Percentiles rank a stretch among this genome's conserved stretches.
Evolutionary conservation across 805 yeast genomes (phyloP).

Genomic region (Candida namnaoensis): DNA sequence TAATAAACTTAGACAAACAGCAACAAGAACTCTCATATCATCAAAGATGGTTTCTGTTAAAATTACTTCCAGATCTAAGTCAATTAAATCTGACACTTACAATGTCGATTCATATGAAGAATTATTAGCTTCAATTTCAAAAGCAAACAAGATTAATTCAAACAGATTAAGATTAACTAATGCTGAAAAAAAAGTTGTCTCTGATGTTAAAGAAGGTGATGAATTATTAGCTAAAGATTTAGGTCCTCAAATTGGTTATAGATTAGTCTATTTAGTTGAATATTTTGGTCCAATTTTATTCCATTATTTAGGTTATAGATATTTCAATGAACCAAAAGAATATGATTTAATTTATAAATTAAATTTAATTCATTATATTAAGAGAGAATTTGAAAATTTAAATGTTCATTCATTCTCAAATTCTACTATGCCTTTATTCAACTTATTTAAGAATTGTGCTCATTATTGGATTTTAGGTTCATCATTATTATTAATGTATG

Average conservation of each 20-base stretch:
- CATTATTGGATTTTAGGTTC: constrained; percentile 96
- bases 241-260: constrained; percentile 92
- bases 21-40: neutral
- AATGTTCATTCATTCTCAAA: constrained; percentile 80
- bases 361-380: constrained; percentile 67
- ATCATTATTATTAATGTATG: constrained; percentile 38
- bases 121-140: constrained; percentile 34
- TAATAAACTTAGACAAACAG: neutral
- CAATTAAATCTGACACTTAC: neutral
- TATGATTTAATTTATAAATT: constrained; percentile 28
- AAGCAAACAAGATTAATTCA: constrained; percentile 33
- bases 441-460: constrained; percentile 78
- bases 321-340: constrained; percentile 13
- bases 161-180: constrained; percentile 52
- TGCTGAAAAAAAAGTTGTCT: constrained; percentile 22
- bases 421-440: constrained; percentile 87
- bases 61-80: neutral
- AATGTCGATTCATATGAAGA: constrained; percentile 23
- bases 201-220: constrained; percentile 15
- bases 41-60: neutral
- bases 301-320: constrained; percentile 59
- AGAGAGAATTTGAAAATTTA: constrained; percentile 83
- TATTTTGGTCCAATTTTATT: constrained; percentile 84
- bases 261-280: constrained; percentile 81
- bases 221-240: constrained; percentile 71